phyloP scores from a whole-genome alignment of 192 early-diverging fungal species.

The Coemansia sp. region DNA sequence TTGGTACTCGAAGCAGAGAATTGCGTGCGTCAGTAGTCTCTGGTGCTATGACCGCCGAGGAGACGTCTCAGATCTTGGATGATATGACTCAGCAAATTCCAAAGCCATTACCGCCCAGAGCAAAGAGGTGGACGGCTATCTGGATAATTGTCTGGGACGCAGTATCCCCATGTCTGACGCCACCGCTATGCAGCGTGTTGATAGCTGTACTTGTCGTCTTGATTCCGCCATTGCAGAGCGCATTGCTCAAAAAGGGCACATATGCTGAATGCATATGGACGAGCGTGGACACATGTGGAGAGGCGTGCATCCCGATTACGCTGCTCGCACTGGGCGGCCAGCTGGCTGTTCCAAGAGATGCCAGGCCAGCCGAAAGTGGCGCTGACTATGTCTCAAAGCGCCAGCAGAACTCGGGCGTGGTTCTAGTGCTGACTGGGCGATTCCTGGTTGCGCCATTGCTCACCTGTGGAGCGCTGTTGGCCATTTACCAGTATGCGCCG shows the following conservation, averaged over 20 bases:
- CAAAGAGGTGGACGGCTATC: neutral
- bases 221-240: conserved; percentile 13
- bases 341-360: conserved; percentile 17
- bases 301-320: conserved; percentile 69
- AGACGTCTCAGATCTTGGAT: neutral
- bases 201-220: conserved; percentile 17
- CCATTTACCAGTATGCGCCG: conserved; percentile 24
- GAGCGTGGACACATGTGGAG: conserved; percentile 64
- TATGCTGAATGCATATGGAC: conserved; percentile 23
- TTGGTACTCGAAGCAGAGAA: neutral
- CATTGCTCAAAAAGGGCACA: conserved; percentile 15
- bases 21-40: neutral
- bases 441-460: conserved; percentile 37
- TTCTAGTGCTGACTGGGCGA: conserved; percentile 38
- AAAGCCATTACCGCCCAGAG: neutral
- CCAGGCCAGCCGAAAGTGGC: neutral
- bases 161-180: conserved; percentile 15
- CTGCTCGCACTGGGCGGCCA: conserved; percentile 70
- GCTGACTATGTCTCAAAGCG: neutral
- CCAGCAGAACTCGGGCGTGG: conserved; percentile 19
- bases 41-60: neutral
- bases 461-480: conserved; percentile 23
- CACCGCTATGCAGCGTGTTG: conserved; percentile 17
- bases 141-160: neutral
- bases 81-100: neutral